Conservation (phyloP, 2,329 filamentous ascomycete genomes). For the Salinomyces thailandicus region DNA sequence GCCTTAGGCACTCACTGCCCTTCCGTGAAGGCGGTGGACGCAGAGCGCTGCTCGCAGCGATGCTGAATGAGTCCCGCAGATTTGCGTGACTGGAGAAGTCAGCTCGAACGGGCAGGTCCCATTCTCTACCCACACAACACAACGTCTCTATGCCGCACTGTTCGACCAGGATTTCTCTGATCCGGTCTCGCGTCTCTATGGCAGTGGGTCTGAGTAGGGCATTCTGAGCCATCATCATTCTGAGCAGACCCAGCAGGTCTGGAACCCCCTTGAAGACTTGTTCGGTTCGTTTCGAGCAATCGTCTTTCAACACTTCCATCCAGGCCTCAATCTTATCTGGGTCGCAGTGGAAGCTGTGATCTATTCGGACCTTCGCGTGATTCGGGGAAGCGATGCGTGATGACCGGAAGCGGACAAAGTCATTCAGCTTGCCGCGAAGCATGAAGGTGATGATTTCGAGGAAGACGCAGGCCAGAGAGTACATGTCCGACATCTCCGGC, state of each 20-base stretch:
- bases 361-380: slow-evolving; percentile 28
- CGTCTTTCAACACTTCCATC: slow-evolving; percentile 43
- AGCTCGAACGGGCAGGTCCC: slow-evolving; percentile 6
- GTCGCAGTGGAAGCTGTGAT: slow-evolving; percentile 64
- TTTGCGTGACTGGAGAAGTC: neutral
- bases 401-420: slow-evolving; percentile 56
- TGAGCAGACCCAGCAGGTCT: slow-evolving; percentile 31
- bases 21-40: neutral
- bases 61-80: slow-evolving; percentile 4
- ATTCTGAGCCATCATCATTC: slow-evolving; percentile 33
- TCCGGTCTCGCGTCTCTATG: slow-evolving; percentile 30
- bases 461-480: slow-evolving; percentile 62
- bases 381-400: slow-evolving; percentile 37
- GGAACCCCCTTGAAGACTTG: slow-evolving; percentile 31
- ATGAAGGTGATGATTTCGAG: slow-evolving; percentile 61
- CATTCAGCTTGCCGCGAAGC: slow-evolving; percentile 54
- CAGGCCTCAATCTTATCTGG: slow-evolving; percentile 57
- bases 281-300: slow-evolving; percentile 13
- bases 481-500: slow-evolving; percentile 51
- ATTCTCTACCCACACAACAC: slow-evolving; percentile 22
- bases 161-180: slow-evolving; percentile 19
- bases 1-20: neutral
- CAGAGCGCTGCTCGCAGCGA: neutral
- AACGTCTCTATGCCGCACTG: slow-evolving; percentile 21
- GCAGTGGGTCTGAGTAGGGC: slow-evolving; percentile 33